Evolutionary conservation across 768 basidiomycete genomes (phyloP).

Genomic region (Termitomyces sp.): DNA sequence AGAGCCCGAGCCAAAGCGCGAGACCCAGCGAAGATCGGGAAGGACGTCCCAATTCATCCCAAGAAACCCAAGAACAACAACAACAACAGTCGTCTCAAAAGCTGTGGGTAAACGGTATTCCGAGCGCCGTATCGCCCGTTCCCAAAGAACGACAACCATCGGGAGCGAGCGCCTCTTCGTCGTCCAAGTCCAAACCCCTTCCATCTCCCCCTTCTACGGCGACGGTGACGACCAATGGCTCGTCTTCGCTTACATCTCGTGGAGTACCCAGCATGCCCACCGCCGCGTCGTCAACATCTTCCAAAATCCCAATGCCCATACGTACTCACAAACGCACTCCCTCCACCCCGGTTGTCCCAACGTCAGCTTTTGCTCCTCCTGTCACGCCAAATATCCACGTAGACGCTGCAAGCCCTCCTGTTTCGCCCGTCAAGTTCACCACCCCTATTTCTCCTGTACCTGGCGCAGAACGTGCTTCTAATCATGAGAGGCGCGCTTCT

Average conservation of each 20-base stretch:
- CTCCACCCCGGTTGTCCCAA: conserved; percentile 4
- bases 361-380: neutral
- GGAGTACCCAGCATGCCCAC: neutral
- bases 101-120: conserved; percentile 4
- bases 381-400: conserved; percentile 32
- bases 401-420: conserved; percentile 34
- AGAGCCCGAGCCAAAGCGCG: conserved; percentile 18
- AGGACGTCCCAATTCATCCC: neutral
- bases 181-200: conserved; percentile 31
- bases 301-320: conserved; percentile 5
- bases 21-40: conserved; percentile 31
- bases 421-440: conserved; percentile 25
- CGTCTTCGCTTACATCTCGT: neutral
- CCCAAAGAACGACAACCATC: conserved; percentile 31
- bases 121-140: conserved; percentile 7
- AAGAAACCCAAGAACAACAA: neutral
- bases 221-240: neutral
- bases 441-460: neutral
- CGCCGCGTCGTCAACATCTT: neutral
- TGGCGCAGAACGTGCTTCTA: conserved; percentile 26
- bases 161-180: conserved; percentile 10
- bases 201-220: conserved; percentile 13
- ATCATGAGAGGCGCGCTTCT: neutral
- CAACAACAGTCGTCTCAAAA: neutral
- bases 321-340: conserved; percentile 8